These are phyloP conservation scores for Malassezia brasiliensis DNA, from an alignment of 1,284 basidiomycete genomes.

Conservation along the genomic window DNA sequence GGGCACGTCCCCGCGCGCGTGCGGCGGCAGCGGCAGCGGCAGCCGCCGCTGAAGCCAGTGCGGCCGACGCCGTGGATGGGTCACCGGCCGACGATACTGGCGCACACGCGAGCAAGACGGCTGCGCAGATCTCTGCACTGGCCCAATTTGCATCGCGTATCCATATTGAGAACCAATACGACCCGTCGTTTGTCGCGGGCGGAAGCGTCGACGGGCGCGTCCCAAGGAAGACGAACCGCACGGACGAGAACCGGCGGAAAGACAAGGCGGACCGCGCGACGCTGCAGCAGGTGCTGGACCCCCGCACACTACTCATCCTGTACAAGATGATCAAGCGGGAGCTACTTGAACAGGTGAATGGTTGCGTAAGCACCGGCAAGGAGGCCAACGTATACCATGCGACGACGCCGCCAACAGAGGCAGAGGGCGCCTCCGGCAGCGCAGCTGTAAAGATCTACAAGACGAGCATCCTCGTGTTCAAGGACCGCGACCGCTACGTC, in stretches of 20 bases:
- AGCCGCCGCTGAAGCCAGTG: background rate
- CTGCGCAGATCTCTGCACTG: slow-evolving; percentile 35
- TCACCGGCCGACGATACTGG: background rate
- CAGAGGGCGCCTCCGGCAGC: slow-evolving; percentile 17
- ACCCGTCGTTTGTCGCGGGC: slow-evolving; percentile 37
- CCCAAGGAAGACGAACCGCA: slow-evolving; percentile 37
- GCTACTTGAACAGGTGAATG: slow-evolving; percentile 35
- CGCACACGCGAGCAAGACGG: slow-evolving; percentile 22
- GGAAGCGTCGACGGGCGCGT: slow-evolving; percentile 36
- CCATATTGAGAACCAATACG: slow-evolving; percentile 32
- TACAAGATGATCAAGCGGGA: slow-evolving; percentile 45
- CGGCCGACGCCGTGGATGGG: background rate
- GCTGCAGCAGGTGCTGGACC: slow-evolving; percentile 44
- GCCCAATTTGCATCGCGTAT: slow-evolving; percentile 37
- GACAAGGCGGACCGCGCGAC: slow-evolving; percentile 47
- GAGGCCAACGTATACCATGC: slow-evolving; percentile 47
- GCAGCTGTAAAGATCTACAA: slow-evolving; percentile 88
- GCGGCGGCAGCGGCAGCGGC: slow-evolving; percentile 4
- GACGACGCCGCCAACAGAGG: slow-evolving; percentile 19
- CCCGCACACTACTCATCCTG: slow-evolving; percentile 42
- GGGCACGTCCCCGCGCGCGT: slow-evolving; percentile 15
- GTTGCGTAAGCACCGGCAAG: slow-evolving; percentile 43
- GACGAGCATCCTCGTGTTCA: slow-evolving; percentile 93
- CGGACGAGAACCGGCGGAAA: slow-evolving; percentile 29
- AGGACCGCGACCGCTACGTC: slow-evolving; percentile 90